These are phyloP conservation scores for Pythium monospermum DNA, from an alignment of 352 stramenopile genomes.

Conservation along the genomic window DNA sequence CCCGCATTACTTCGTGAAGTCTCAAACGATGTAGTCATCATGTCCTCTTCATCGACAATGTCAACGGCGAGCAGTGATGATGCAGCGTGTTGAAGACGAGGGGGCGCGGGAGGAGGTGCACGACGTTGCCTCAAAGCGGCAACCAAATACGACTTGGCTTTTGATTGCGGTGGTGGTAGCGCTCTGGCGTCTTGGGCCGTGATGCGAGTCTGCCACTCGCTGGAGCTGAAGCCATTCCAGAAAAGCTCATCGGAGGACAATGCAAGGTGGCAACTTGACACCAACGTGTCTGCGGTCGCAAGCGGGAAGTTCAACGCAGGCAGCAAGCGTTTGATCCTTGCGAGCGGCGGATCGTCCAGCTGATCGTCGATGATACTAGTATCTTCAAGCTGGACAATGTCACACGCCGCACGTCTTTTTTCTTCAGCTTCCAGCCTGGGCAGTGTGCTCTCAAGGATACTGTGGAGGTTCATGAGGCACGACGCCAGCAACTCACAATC, in stretches of 20 bases:
- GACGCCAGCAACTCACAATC: constrained; percentile 46
- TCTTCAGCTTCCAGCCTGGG: constrained; percentile 23
- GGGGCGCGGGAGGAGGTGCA: no score
- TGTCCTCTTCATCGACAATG: no score
- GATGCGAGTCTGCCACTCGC: constrained; percentile 32
- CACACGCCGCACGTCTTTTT: constrained; percentile 14
- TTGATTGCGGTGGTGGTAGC: no score
- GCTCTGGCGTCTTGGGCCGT: no score
- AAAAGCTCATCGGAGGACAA: constrained; percentile 26
- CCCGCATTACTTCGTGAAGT: no score
- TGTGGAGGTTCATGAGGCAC: constrained; percentile 65
- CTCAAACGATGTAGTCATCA: no score
- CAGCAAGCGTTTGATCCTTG: constrained; percentile 28
- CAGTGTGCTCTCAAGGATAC: constrained; percentile 38
- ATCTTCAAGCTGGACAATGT: no score
- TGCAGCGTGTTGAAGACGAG: no score
- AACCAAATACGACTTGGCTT: no score
- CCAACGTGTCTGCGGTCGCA: constrained; percentile 25
- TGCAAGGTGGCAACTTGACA: constrained; percentile 19
- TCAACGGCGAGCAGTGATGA: no score
- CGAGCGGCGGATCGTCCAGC: not conserved
- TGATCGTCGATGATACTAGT: no score
- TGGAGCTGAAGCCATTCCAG: constrained; percentile 36
- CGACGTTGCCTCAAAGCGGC: no score
- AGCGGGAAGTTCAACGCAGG: constrained; percentile 40